These are phyloP conservation scores for Datura wrightii DNA, from an alignment of 257 asterid species.

Conservation along the genomic window DNA sequence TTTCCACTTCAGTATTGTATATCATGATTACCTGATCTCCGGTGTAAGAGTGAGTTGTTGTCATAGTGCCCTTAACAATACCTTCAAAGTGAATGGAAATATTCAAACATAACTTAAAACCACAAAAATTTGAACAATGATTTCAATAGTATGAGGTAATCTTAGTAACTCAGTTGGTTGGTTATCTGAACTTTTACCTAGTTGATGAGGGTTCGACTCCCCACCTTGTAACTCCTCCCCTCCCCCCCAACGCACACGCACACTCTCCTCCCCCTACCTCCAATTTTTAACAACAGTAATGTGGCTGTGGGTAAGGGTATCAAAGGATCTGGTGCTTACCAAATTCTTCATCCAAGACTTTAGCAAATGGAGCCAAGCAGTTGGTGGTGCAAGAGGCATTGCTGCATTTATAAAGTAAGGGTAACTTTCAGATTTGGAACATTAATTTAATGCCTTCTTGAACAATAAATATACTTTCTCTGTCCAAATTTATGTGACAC, in stretches of 20 bases:
- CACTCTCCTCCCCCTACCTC: too few species aligned
- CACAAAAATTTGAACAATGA: not conserved
- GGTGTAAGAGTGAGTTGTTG: slow-evolving; percentile 96
- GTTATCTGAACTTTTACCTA: too few species aligned
- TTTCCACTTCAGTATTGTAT: not conserved
- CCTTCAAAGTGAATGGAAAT: slow-evolving; percentile 53
- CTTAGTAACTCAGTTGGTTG: too few species aligned
- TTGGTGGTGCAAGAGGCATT: slow-evolving; percentile 98
- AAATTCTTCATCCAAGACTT: slow-evolving; percentile 82
- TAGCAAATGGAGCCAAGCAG: slow-evolving; percentile 93
- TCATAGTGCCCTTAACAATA: slow-evolving; percentile 96
- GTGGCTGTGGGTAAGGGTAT: not conserved
- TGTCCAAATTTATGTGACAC: not conserved
- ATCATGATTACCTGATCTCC: slow-evolving; percentile 78
- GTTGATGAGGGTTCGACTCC: too few species aligned
- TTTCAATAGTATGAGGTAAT: too few species aligned
- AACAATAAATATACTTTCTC: not conserved
- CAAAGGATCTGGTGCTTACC: slow-evolving; percentile 47
- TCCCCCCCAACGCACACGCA: too few species aligned
- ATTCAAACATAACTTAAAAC: not conserved
- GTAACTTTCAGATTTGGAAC: not conserved
- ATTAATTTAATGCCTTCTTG: not conserved
- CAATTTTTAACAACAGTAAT: not conserved
- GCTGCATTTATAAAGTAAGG: slow-evolving; percentile 50
- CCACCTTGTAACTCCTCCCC: too few species aligned